Conservation (phyloP, 192 early-diverging fungal species). For the Haplosporangium gracile region DNA sequence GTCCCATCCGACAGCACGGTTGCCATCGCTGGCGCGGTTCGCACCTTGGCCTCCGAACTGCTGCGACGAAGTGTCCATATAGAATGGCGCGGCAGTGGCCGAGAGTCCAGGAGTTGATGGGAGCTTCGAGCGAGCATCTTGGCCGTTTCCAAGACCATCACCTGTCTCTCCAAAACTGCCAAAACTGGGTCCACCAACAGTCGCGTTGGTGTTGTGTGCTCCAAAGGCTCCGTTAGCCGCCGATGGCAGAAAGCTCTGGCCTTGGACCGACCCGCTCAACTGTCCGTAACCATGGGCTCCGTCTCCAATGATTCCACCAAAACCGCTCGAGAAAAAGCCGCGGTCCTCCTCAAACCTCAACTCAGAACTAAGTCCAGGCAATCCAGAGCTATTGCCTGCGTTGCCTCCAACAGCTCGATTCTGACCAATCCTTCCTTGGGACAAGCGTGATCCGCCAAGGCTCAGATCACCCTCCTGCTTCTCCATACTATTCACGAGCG, state of each 20-base stretch:
- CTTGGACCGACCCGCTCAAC: not conserved
- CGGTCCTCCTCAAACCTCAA: constrained; percentile 37
- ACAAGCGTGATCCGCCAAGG: constrained; percentile 17
- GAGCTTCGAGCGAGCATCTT: not conserved
- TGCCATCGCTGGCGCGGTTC: constrained; percentile 14
- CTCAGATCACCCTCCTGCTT: constrained; percentile 28
- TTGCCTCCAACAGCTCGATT: constrained; percentile 1
- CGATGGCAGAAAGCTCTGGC: not conserved
- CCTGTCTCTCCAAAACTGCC: constrained; percentile 15
- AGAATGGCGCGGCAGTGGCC: constrained; percentile 17
- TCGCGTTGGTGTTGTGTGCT: not conserved
- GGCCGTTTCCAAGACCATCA: not conserved
- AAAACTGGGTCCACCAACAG: not conserved
- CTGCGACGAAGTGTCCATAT: constrained; percentile 22
- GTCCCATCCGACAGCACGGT: constrained; percentile 32
- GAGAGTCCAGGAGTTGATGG: constrained; percentile 14
- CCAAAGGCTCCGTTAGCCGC: not conserved
- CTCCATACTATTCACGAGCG: constrained; percentile 23
- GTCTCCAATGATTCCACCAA: constrained; percentile 50
- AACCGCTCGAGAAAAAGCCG: constrained; percentile 46
- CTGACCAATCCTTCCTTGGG: constrained; percentile 15
- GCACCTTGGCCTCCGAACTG: not conserved
- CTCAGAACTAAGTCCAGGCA: constrained; percentile 7
- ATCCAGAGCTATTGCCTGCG: not conserved
- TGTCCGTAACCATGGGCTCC: constrained; percentile 35